Evolutionary conservation across 331 rosid species (phyloP), one percentile per base, ranked within the genome.

Genomic region (Saraca asoca): DNA sequence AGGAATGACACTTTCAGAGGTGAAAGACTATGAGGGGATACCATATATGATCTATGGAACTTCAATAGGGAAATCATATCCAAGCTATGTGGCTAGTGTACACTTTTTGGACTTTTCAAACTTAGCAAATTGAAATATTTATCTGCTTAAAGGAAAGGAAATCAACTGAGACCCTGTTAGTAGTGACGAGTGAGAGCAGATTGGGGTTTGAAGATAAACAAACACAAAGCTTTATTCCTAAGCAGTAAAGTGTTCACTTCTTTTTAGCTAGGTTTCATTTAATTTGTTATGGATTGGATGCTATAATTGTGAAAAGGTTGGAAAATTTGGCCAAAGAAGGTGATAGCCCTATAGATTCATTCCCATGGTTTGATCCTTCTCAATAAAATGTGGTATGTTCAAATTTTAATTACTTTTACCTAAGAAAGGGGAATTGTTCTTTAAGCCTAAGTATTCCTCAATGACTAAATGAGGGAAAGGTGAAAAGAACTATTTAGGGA

Each of bases 71-170:
- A 51, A 51, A 51, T 19, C 18, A 9, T 51, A 51, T 51, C 57
- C 18, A 51, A 51, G 57, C 57, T 51, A 2, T 19, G 18, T 51
- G 15, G 18, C 20, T 51, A 51, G 57, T 51, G 7, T 6, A 9
- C 9, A 9, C 57, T 51, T 20, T 51, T 51, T 51, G 61, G 35
- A 55, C 37, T 55, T 55, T 55, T 55, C 2, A 55, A 55, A 55
- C 61, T 55, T 29, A 55, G 38, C 37, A n/a, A 55, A 55, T 7
- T 55, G 35, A 55, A 55, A 55, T 37, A 55, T 55, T 35, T 55
- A 7, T 3, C 37, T 55, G 20, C 5, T 4, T 55, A 55, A 55
- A 55, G 61, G 61, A 55, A 55, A 37, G 61, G 61, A 55, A 55
- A 57, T 57, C 62, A 57, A 57, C 43, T 6, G 18, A 34, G 58